Conservation (phyloP, 2,329 filamentous ascomycete species). For the Fusarium sororula region DNA sequence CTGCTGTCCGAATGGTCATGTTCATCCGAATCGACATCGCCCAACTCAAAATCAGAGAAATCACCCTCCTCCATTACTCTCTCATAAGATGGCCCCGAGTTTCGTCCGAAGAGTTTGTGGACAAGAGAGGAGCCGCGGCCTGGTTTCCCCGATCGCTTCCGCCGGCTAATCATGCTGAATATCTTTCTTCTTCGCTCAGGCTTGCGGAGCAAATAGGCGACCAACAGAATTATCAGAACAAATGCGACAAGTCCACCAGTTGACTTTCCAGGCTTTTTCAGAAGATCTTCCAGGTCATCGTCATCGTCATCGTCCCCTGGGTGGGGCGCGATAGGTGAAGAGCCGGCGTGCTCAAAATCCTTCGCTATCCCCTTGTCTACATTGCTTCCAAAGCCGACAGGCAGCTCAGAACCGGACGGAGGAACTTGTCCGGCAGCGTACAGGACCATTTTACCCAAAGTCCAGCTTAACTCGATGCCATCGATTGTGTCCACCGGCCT, state of each 20-base stretch:
- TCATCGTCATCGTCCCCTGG: conserved; percentile 61
- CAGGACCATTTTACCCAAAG: conserved; percentile 92
- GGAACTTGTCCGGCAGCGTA: conserved; percentile 92
- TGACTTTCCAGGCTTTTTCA: conserved; percentile 74
- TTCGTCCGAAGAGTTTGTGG: conserved; percentile 72
- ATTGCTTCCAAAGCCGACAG: conserved; percentile 95
- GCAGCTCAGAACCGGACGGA: conserved; percentile 65
- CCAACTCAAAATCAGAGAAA: conserved; percentile 80
- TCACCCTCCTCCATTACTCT: conserved; percentile 85
- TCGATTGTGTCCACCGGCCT: conserved; percentile 93
- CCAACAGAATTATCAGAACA: conserved; percentile 74
- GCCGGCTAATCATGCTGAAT: conserved; percentile 41
- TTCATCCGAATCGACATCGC: conserved; percentile 70
- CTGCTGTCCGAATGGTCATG: conserved; percentile 71
- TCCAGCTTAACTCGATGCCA: conserved; percentile 95
- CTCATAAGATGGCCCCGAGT: conserved; percentile 71
- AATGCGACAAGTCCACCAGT: conserved; percentile 82
- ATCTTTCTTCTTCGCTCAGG: conserved; percentile 71
- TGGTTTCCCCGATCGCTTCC: conserved; percentile 49
- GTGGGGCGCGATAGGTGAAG: conserved; percentile 50
- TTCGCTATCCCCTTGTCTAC: conserved; percentile 67
- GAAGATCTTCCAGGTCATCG: conserved; percentile 67
- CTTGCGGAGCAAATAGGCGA: conserved; percentile 79
- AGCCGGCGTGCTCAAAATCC: conserved; percentile 87
- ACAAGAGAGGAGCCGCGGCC: conserved; percentile 63